Evolutionary conservation across 441 rosid genomes (phyloP).

Genomic region (Jatropha multifida): DNA sequence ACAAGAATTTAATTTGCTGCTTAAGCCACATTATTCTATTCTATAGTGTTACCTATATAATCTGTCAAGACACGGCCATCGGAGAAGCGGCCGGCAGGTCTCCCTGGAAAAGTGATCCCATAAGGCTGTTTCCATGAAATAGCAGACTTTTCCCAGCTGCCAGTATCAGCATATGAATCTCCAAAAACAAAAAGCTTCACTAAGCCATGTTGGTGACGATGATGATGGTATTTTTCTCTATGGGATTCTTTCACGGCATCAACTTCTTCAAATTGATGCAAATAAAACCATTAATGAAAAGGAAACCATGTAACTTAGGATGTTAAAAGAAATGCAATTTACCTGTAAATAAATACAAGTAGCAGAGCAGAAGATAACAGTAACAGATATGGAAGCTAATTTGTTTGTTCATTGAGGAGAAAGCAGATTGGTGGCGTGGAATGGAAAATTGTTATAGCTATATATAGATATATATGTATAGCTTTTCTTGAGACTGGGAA

Average conservation of each 20-base stretch:
- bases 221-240: not conserved
- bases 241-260: not conserved
- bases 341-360: slow-evolving; percentile 14
- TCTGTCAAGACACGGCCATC: slow-evolving; percentile 76
- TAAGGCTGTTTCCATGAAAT: slow-evolving; percentile 66
- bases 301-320: not conserved
- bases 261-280: not conserved
- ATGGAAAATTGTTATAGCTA: no score
- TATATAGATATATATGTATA: no score
- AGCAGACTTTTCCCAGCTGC: slow-evolving; percentile 46
- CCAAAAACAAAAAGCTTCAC: slow-evolving; percentile 67
- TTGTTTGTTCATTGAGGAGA: slow-evolving; percentile 12
- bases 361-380: not conserved
- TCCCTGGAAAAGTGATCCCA: slow-evolving; percentile 60
- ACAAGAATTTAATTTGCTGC: no score
- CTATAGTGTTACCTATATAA: slow-evolving; percentile 43
- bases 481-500: not conserved
- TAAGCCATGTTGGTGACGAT: not conserved
- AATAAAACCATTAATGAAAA: not conserved
- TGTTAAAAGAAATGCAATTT: not conserved
- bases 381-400: not conserved
- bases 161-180: slow-evolving; percentile 79
- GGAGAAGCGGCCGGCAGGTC: slow-evolving; percentile 78
- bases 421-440: no score
- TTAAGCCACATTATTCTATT: no score